Base-by-base conservation (phyloP, 169 alveolate species). In the Cryptosporidium viatorum region DNA sequence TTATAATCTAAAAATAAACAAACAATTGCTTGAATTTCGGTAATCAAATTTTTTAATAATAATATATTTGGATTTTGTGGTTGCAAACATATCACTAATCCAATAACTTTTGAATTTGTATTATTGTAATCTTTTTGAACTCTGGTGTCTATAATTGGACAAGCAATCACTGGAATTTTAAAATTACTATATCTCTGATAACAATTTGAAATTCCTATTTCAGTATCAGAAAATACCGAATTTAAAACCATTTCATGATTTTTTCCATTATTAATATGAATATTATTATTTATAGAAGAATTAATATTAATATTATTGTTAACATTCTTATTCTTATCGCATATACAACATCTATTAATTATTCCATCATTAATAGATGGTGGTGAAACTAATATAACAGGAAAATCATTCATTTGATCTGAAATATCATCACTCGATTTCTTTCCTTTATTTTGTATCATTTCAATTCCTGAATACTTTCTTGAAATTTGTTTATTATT, bases 21-120 rank as follows among this genome's bases (percentile, higher is more conserved):
- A 21, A 80, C 51, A 1, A 80, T 8, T n/a, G 75, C 33, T 48
- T 80, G 89, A 3, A 80, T 60, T 37, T 80, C 89, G 33, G 55
- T 10, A 18, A 80, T 50, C 12, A 80, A 29, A 65, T 37, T 80
- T 29, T 48, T 59, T 45, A 80, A 33, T 45, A 80, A 65, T 41
- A 62, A 21, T 80, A 80, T 80, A 29, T 80, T 80, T 50, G 89
- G 89, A 80, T 80, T 80, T 33, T 80, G 89, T 62, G 89, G 89
- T 33, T 80, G 89, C 52, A 80, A 62, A 43, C 89, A 80, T 18
- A 80, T 39, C 39, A 80, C 67, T 59, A 80, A 1, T 26, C 80
- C 89, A 37, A 80, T 65, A 3, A 65, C 37, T 16, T 35, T 80
- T 35, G 73, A 26, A 35, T 35, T 39, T 8, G 21, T 10, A 31